Evolutionary conservation across 1,284 basidiomycete species (phyloP).

Genomic region (Moesziomyces parantarcticus): DNA sequence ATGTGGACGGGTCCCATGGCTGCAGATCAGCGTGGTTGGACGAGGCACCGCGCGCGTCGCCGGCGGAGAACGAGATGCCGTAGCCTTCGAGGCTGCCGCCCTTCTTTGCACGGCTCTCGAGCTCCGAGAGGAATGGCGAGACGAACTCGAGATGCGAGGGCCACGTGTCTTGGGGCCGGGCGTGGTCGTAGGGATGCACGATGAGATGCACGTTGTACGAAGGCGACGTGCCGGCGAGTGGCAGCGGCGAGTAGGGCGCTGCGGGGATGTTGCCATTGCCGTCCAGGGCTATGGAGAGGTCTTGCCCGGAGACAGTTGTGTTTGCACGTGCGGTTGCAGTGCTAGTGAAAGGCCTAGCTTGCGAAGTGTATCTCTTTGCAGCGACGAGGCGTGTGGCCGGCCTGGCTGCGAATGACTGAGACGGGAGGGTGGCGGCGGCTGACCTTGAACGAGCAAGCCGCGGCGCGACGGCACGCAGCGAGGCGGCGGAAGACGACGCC

Average conservation of each 20-base stretch:
- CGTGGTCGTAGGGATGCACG: slow-evolving; percentile 44
- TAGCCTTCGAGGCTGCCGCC: slow-evolving; percentile 58
- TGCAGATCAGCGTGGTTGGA: slow-evolving; percentile 3
- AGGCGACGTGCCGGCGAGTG: slow-evolving; percentile 58
- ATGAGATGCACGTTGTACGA: slow-evolving; percentile 60
- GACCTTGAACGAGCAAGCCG: slow-evolving; percentile 17
- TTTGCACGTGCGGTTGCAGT: not conserved
- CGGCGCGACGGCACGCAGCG: slow-evolving; percentile 26
- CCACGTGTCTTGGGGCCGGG: slow-evolving; percentile 50
- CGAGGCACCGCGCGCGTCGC: slow-evolving; percentile 13
- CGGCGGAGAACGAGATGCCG: slow-evolving; percentile 53
- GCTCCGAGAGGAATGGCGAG: slow-evolving; percentile 57
- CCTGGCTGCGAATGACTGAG: slow-evolving; percentile 6
- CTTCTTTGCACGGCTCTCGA: slow-evolving; percentile 47
- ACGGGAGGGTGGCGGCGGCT: slow-evolving; percentile 6
- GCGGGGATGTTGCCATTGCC: slow-evolving; percentile 47
- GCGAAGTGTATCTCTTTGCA: slow-evolving; percentile 2
- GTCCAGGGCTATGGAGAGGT: slow-evolving; percentile 49
- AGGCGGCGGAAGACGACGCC: slow-evolving; percentile 20
- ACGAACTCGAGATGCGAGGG: slow-evolving; percentile 57
- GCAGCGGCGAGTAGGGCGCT: slow-evolving; percentile 54
- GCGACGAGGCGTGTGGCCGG: not conserved
- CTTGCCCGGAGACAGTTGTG: slow-evolving; percentile 31
- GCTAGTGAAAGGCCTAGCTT: slow-evolving; percentile 7
- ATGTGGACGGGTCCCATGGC: slow-evolving; percentile 54